A percentile compares a stretch with the other conserved stretches of the same genome.
Conservation (phyloP, 345 rosid species). For the Aquilaria yunnanensis region DNA sequence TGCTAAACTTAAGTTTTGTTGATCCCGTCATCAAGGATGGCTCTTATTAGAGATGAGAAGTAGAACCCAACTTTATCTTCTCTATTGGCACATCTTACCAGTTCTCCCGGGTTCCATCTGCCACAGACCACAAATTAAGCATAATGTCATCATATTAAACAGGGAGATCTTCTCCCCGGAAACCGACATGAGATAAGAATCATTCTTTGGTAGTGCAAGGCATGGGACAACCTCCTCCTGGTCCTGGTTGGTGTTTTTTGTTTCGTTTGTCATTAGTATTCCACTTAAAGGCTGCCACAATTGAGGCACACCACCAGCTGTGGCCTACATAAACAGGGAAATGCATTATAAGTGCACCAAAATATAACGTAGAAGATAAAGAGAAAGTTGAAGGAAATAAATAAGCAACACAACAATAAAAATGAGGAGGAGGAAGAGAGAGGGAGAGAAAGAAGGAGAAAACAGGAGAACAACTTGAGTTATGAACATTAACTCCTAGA, state of each 20-base stretch:
- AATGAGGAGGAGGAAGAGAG: too few species aligned
- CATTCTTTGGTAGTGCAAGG: constrained; percentile 35
- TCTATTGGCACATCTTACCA: constrained; percentile 26
- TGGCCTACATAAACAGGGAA: constrained; percentile 41
- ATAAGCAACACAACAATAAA: not conserved
- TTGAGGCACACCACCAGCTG: constrained; percentile 51
- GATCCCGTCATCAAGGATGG: too few species aligned
- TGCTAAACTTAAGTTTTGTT: too few species aligned
- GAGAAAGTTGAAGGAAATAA: constrained; percentile 6
- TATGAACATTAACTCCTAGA: not conserved
- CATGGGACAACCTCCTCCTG: constrained; percentile 25
- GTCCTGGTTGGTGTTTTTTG: constrained; percentile 42
- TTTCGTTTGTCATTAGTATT: constrained; percentile 67
- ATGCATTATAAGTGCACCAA: constrained; percentile 3
- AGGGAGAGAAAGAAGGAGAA: too few species aligned
- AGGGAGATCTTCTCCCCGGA: constrained; percentile 39
- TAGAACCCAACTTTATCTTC: not conserved
- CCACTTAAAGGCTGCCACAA: constrained; percentile 86
- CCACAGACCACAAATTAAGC: constrained; percentile 21
- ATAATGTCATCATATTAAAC: constrained; percentile 31
- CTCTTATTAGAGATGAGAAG: constrained; percentile 6
- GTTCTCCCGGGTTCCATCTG: constrained; percentile 22
- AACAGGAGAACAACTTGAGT: not conserved
- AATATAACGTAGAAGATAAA: constrained; percentile 1
- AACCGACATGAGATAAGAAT: constrained; percentile 37